phyloP scores from a whole-genome alignment of 78 protist genomes.

The slime mould (Dictyostelium discoideum) region dicty_2.7 NC_007090.3:1296001-1296500 shows the following conservation, averaged over 20 bases:
- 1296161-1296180: neutral
- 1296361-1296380: neutral
- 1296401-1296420: neutral
- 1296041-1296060: neutral
- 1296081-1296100: conserved; percentile 1
- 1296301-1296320: conserved; percentile 14
- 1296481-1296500: conserved; percentile 32
- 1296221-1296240: conserved; percentile 16
- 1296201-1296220: neutral
- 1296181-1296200: neutral
- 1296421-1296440: neutral
- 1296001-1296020: neutral
- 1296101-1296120: neutral
- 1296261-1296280: conserved; percentile 34
- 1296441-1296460: conserved; percentile 8
- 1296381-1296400: neutral
- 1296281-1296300: neutral
- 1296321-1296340: conserved; percentile 28
- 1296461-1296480: conserved; percentile 18
- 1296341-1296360: conserved; percentile 15
- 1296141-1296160: neutral
- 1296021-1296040: neutral
- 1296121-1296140: neutral
- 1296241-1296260: neutral
- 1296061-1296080: conserved; percentile 2